Percentiles rank a stretch among this genome's conserved stretches.
Conservation (phyloP, 768 basidiomycete species). For the Phylloporus arenicola region DNA sequence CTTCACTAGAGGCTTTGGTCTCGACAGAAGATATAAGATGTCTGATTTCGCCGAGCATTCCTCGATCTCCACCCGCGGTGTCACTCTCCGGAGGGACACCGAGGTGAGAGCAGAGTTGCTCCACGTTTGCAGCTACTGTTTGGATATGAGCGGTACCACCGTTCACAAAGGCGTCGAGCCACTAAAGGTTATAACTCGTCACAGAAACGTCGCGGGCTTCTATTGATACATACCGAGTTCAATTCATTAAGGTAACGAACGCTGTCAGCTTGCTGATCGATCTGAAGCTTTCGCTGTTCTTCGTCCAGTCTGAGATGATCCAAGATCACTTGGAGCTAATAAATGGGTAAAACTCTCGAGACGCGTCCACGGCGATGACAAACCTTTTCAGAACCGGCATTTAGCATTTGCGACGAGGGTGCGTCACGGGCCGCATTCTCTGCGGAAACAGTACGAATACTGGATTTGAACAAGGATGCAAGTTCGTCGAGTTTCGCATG, state of each 20-base stretch:
- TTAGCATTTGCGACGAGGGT: conserved; percentile 1
- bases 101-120: conserved; percentile 53
- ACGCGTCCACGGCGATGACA: neutral
- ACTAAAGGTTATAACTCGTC: conserved; percentile 35
- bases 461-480: conserved; percentile 18
- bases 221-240: conserved; percentile 48
- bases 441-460: neutral
- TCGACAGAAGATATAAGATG: conserved; percentile 31
- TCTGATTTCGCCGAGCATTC: conserved; percentile 33
- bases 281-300: conserved; percentile 42
- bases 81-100: conserved; percentile 32
- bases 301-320: conserved; percentile 44
- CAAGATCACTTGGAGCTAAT: conserved; percentile 42
- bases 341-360: neutral
- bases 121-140: conserved; percentile 51
- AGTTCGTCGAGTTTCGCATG: conserved; percentile 36
- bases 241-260: conserved; percentile 76
- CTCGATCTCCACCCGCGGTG: conserved; percentile 10
- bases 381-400: conserved; percentile 20
- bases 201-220: neutral
- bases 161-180: conserved; percentile 80
- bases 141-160: conserved; percentile 72
- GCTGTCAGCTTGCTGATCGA: conserved; percentile 68
- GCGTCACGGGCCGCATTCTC: neutral
- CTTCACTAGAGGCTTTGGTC: conserved; percentile 28